These are phyloP conservation scores for Trichomonas vaginalis DNA, from an alignment of 208 protist species.

Conservation along the genomic window DNA sequence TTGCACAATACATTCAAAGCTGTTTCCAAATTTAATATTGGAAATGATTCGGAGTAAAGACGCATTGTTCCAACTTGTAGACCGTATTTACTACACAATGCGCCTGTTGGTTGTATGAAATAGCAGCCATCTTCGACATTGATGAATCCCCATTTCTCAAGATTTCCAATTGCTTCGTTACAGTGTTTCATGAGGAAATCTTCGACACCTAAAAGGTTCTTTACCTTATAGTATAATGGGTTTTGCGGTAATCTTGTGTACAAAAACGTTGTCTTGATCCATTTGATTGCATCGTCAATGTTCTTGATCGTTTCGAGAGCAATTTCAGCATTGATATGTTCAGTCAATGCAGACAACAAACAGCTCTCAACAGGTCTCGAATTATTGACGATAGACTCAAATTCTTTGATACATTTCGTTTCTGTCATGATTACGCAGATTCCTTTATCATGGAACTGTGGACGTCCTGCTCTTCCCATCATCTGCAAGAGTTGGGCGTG, in stretches of 20 bases:
- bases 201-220: background rate
- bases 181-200: background rate
- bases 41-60: background rate
- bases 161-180: background rate
- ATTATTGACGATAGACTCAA: slow-evolving; percentile 24
- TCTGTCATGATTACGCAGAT: slow-evolving; percentile 33
- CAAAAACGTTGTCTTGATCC: slow-evolving; percentile 17
- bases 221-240: background rate
- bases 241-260: background rate
- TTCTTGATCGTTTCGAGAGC: slow-evolving; percentile 2
- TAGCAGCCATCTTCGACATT: background rate
- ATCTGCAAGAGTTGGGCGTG: slow-evolving; percentile 32
- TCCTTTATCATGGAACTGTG: slow-evolving; percentile 36
- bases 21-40: background rate
- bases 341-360: background rate
- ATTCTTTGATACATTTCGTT: slow-evolving; percentile 1
- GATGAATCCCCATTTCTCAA: background rate
- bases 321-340: slow-evolving; percentile 40
- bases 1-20: background rate
- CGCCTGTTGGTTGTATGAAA: background rate
- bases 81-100: background rate
- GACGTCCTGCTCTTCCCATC: slow-evolving; percentile 36
- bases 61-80: background rate
- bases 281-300: background rate
- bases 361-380: slow-evolving; percentile 18